These are phyloP conservation scores for Cyclotella distinguenda DNA, from an alignment of 108 stramenopile species.

Conservation along the genomic window DNA sequence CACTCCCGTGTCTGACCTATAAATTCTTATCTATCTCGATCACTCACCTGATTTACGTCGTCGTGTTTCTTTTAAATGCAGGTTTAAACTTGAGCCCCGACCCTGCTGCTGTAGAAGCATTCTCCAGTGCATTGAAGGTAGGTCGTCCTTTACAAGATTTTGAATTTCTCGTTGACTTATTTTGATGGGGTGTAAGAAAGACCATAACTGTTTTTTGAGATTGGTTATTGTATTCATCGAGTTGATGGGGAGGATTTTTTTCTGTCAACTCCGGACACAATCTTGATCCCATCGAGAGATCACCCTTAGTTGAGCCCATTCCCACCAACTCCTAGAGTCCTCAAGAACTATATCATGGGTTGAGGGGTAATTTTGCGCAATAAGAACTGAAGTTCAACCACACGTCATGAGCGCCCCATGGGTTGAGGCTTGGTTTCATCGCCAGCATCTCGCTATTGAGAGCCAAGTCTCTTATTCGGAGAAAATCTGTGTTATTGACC, in stretches of 20 bases:
- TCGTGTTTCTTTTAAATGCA: conserved; percentile 3
- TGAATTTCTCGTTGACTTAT: not conserved
- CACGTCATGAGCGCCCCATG: no score
- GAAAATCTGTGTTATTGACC: no score
- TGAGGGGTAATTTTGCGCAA: no score
- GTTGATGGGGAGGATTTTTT: not conserved
- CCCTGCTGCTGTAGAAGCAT: conserved; percentile 1
- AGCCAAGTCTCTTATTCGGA: no score
- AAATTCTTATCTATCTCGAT: not conserved
- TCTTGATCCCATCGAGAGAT: not conserved
- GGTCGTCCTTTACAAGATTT: not conserved
- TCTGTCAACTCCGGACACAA: not conserved
- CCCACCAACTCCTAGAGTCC: not conserved
- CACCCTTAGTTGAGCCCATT: not conserved
- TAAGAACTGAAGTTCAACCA: no score
- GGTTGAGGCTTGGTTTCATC: no score
- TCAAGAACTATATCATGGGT: no score
- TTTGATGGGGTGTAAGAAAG: not conserved
- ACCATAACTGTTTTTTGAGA: not conserved
- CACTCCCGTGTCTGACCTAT: not conserved
- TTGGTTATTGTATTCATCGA: not conserved
- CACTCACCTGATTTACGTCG: not conserved
- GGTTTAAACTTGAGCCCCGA: conserved; percentile 25
- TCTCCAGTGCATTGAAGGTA: conserved; percentile 24
- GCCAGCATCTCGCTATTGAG: no score